Base-by-base conservation (phyloP, 306 rosid genomes). In the Pyrus pyrifolia region DNA sequence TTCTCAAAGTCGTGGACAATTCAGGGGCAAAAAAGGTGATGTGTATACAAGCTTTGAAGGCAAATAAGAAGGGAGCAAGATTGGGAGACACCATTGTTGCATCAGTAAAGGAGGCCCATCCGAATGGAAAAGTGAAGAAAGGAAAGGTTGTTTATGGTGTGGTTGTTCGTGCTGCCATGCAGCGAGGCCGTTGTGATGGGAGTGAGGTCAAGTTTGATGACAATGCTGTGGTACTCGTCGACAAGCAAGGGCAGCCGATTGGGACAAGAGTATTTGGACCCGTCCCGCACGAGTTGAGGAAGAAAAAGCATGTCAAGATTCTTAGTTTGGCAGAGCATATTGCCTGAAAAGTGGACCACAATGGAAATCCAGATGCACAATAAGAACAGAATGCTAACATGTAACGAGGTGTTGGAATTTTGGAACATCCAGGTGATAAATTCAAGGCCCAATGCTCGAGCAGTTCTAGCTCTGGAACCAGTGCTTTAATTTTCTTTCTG, bases 231-330 rank as follows among this genome's bases (percentile, higher is more conserved):
- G 93, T 93, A 27, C 90, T 90, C 23, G 93, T 91, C 21, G 95
- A 94, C 90, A 94, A 94, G 87, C 95, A 92, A 83, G 96, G 98
- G 23, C 95, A 90, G 70, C 96, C 98, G 13, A 89, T 89, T 40
- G 97, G 98, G n/a, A 94, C 97, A 0, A 87, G 96, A 81, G 97
- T 90, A 63, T 94, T 91, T 53, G 98, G 97, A 11, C 97, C 97
- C 1, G 95, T 94, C 49, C 98, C 97, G 8, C 98, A 91, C 30
- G 95, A 91, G 78, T 80, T 89, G 42, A 86, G 98, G 86, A 85
- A 80, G 90, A 94, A 92, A 83, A 91, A 94, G 80, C 98, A 94
- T 81, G 89, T 89, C 73, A 92, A 92, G 83, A 94, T 94, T 76
- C 98, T 89, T 83, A 91, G 97, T 70, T 85, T 91, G 81, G 94